Percentiles rank a stretch among this genome's conserved stretches.
Evolutionary conservation across 495 filamentous ascomycete species (phyloP).

Genomic region (Talaromyces adpressus): DNA sequence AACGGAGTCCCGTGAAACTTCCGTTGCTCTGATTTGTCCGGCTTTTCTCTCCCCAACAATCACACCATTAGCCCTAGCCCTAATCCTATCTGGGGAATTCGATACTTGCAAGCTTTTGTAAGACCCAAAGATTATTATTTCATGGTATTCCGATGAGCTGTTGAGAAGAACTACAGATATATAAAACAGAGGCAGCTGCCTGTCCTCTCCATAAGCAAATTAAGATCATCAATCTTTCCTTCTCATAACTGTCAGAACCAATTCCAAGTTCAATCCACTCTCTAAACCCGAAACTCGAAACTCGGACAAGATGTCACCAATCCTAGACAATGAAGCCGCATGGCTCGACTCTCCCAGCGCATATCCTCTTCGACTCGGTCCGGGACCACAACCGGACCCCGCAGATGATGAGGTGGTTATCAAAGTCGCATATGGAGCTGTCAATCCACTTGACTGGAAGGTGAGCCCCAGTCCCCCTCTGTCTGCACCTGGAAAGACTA

Average conservation of each 20-base stretch:
- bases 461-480: not conserved
- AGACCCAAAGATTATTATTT: not conserved
- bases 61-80: not conserved
- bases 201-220: not conserved
- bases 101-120: not conserved
- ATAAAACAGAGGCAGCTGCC: not conserved
- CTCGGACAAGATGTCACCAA: not conserved
- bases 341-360: constrained; percentile 17
- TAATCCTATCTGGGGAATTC: not conserved
- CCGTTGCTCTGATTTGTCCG: not conserved
- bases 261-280: too few relatives aligned
- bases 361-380: constrained; percentile 7
- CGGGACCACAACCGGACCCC: constrained; percentile 12
- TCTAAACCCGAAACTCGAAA: not conserved
- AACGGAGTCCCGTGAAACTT: constrained; percentile 3
- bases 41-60: not conserved
- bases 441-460: constrained; percentile 17
- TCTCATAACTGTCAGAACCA: too few relatives aligned
- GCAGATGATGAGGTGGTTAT: constrained; percentile 17
- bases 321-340: constrained; percentile 26
- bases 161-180: not conserved
- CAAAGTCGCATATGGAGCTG: constrained; percentile 16
- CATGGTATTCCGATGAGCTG: not conserved
- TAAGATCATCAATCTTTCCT: not conserved
- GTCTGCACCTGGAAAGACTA: too few relatives aligned